phyloP scores from a whole-genome alignment of 2,329 filamentous ascomycete species.

The Meredithiella fracta region DNA sequence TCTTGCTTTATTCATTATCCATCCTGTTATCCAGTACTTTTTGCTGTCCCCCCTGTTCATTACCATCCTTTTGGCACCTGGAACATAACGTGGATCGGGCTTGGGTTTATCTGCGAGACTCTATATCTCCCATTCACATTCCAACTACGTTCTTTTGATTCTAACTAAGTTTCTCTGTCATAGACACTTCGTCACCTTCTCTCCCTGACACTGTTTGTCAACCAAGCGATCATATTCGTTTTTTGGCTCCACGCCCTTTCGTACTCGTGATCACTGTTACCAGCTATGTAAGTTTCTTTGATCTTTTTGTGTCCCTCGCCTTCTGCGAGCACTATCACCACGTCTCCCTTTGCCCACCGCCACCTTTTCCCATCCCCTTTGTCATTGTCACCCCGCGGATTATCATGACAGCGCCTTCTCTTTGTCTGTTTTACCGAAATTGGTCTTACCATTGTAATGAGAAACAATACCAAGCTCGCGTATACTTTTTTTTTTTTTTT shows the following conservation, averaged over 20 bases:
- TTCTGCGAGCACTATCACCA: background rate
- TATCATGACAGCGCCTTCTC: background rate
- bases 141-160: conserved; percentile 5
- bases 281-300: background rate
- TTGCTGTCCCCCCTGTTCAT: conserved; percentile 7
- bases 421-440: background rate
- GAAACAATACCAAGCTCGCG: background rate
- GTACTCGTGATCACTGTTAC: background rate
- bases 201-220: conserved; percentile 4
- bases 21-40: conserved; percentile 7
- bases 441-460: background rate
- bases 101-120: conserved; percentile 3
- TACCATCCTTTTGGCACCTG: conserved; percentile 10
- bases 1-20: background rate
- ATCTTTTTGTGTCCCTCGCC: background rate
- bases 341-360: background rate
- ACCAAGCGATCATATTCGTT: background rate
- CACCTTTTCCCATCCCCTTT: background rate
- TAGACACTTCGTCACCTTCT: background rate
- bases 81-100: conserved; percentile 1
- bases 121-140: conserved; percentile 12
- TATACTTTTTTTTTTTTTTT: too few relatives aligned
- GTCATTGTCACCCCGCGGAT: background rate
- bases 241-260: background rate
- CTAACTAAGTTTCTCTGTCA: conserved; percentile 10